Base-by-base conservation (phyloP, 2,329 filamentous ascomycete species). In the Macrophomina tecta region DNA sequence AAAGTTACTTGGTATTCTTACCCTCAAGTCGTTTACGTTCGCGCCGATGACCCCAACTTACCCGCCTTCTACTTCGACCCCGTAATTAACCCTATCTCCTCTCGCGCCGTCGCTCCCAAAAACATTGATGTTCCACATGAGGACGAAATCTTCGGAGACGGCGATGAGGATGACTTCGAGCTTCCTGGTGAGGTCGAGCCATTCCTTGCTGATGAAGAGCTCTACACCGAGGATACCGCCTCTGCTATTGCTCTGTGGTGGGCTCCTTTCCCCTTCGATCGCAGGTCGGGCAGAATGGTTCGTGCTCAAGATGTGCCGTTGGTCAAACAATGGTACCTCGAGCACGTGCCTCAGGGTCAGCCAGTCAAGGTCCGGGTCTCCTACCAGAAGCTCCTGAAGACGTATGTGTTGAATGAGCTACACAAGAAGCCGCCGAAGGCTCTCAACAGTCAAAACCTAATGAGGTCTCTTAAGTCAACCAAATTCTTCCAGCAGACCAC, bases 401-500 rank as follows among this genome's bases (percentile, higher is more conserved):
- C 92, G 3, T 99, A 90, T 72, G 95, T 99, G 18, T 85, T 99
- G 70, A 99, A 99, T 72, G 94, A 98, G 80, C 85, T 99, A 55
- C 96, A 99, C 80, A 96, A 94, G 83, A 96, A 94, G 81, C 92
- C 91, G 71, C 93, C 94, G 6, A 98, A 99, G 84, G 92, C 95
- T 4, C 90, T 97, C 72, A 97, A 94, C 82, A 97, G 94, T 77
- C 95, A 99, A 75, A 93, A 96, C 74, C 81, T 99, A 67, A 87
- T 98, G 77, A 89, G 89, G 73, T 96, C 93, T 8, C 81, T 99
- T 71, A 98, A 97, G 80, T 90, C 93, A 72, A 99, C 95, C 56
- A 99, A 99, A 76, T 99, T 99, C 83, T 99, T 99, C 86, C 96
- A 99, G 80, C 95, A 98, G 80, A 99, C 95, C 3, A 97, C 93